A percentile compares a stretch with the other conserved stretches of the same genome.
phyloP scores from a whole-genome alignment of 257 asterid species.

The Nicotiana knightiana region DNA sequence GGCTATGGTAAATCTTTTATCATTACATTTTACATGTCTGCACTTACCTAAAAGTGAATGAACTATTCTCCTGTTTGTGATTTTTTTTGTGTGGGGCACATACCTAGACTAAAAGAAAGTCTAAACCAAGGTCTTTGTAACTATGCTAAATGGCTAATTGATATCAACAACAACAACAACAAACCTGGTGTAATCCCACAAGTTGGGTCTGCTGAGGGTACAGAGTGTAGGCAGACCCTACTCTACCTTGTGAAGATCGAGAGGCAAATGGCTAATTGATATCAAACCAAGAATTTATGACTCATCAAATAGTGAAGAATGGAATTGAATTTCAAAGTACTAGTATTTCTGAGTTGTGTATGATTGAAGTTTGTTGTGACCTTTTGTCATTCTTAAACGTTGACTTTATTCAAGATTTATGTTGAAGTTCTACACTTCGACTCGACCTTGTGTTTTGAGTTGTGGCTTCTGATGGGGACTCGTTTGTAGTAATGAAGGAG shows the following conservation, averaged over 20 bases:
- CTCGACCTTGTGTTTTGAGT: neutral
- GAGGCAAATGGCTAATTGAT: too few species aligned
- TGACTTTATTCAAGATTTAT: neutral
- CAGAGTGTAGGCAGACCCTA: too few species aligned
- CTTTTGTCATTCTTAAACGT: neutral
- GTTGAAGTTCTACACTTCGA: neutral
- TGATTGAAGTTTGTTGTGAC: neutral
- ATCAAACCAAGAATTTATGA: neutral
- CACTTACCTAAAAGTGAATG: neutral
- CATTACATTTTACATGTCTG: neutral
- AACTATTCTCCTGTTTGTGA: neutral
- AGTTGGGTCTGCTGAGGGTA: too few species aligned
- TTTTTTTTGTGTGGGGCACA: neutral
- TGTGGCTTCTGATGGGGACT: neutral
- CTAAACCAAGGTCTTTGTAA: neutral
- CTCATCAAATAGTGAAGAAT: neutral
- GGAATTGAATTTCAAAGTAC: neutral
- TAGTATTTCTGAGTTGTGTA: neutral
- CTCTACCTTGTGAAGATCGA: too few species aligned
- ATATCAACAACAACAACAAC: too few species aligned
- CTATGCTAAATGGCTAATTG: neutral
- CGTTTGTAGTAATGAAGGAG: neutral
- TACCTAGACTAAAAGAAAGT: neutral
- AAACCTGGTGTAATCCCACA: too few species aligned
- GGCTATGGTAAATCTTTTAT: constrained; percentile 60